Conservation (phyloP, 768 basidiomycete genomes). For the Mrakia gelida region DNA sequence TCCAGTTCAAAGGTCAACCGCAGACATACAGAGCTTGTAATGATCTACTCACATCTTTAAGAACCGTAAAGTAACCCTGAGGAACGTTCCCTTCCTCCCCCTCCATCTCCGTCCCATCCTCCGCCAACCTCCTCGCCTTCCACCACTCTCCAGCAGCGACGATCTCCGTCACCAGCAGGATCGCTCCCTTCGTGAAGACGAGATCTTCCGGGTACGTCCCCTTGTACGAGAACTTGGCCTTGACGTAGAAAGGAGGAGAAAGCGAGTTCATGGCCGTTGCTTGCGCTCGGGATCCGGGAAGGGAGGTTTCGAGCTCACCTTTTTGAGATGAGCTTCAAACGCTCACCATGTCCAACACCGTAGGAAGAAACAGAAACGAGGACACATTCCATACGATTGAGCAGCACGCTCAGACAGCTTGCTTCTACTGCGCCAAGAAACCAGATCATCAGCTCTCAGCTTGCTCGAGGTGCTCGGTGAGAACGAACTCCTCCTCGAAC, state of each 20-base stretch:
- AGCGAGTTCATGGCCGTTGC: neutral
- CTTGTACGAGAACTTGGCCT: conserved; percentile 18
- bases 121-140: conserved; percentile 15
- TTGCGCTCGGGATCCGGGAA: too few relatives aligned
- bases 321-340: too few relatives aligned
- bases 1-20: too few relatives aligned
- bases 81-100: conserved; percentile 14
- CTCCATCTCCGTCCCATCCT: conserved; percentile 6
- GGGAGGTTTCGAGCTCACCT: neutral
- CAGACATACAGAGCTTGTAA: neutral
- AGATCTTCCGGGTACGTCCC: conserved; percentile 8
- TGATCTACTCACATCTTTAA: neutral
- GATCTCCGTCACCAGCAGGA: neutral
- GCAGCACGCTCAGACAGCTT: neutral
- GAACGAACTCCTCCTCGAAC: too few relatives aligned
- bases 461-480: too few relatives aligned
- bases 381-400: neutral
- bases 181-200: neutral
- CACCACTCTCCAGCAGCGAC: conserved; percentile 17
- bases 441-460: neutral
- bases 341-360: too few relatives aligned
- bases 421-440: neutral
- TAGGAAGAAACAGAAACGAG: neutral
- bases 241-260: neutral
- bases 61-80: neutral